Conservation (phyloP, 2,329 filamentous ascomycete genomes). For the Diaporthe destruens region DNA sequence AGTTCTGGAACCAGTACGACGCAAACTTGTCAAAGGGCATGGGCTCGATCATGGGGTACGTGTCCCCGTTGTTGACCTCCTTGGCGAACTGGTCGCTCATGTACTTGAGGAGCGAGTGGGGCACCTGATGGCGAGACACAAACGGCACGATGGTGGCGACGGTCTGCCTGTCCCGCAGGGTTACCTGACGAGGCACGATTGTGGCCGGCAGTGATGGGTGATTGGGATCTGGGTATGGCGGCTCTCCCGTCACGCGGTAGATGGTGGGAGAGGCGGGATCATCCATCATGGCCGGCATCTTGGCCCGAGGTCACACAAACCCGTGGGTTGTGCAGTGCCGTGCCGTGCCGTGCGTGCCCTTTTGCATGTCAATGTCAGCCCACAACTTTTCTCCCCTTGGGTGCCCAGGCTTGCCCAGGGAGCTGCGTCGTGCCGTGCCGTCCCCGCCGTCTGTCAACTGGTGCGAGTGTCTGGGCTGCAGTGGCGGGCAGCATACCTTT, state of each 20-base stretch:
- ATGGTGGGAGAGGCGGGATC: constrained; percentile 79
- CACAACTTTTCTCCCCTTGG: too few species aligned
- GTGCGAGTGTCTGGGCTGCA: constrained; percentile 20
- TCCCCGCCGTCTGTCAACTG: background rate
- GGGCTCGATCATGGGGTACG: constrained; percentile 87
- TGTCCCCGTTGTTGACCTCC: constrained; percentile 92
- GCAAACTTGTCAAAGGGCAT: constrained; percentile 82
- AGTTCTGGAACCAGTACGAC: constrained; percentile 91
- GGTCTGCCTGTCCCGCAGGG: constrained; percentile 84
- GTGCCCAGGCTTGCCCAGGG: too few species aligned
- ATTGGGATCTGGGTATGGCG: constrained; percentile 73
- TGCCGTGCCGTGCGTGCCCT: background rate
- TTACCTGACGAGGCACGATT: constrained; percentile 82
- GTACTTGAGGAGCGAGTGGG: constrained; percentile 79
- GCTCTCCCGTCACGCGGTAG: constrained; percentile 75
- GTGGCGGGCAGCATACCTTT: constrained; percentile 20
- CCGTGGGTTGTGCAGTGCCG: constrained; percentile 1
- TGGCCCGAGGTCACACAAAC: constrained; percentile 41
- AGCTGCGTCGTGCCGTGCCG: constrained; percentile 9
- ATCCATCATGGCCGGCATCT: constrained; percentile 84
- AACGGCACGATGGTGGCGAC: constrained; percentile 88
- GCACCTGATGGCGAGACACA: constrained; percentile 81
- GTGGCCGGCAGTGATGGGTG: constrained; percentile 74
- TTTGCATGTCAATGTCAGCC: constrained; percentile 25
- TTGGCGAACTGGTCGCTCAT: constrained; percentile 87